phyloP scores from a whole-genome alignment of 257 asterid species.

The Petunia axillaris region DNA sequence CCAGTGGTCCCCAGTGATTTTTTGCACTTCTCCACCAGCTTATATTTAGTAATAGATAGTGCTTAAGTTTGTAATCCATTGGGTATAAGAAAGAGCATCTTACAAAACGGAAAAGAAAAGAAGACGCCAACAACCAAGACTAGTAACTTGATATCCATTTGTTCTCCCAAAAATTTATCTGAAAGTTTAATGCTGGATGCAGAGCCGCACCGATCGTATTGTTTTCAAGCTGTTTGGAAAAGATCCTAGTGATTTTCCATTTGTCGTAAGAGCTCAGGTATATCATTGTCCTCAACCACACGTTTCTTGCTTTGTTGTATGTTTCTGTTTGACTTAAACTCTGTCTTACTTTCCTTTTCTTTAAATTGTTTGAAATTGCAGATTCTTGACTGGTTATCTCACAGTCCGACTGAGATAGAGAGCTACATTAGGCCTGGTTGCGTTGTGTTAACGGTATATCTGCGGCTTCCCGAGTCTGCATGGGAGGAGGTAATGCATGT shows the following conservation, averaged over 20 bases:
- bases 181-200: constrained; percentile 26
- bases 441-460: constrained; percentile 70
- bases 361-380: constrained; percentile 41
- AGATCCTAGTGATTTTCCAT: constrained; percentile 77
- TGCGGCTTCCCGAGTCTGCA: constrained; percentile 55
- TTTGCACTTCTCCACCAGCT: neutral
- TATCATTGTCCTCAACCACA: neutral
- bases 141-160: neutral
- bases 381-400: constrained; percentile 91
- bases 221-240: constrained; percentile 84
- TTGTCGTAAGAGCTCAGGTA: constrained; percentile 75
- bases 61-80: neutral
- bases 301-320: neutral
- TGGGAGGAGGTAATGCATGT: constrained; percentile 80
- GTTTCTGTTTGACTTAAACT: neutral
- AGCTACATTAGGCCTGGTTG: constrained; percentile 97
- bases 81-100: neutral
- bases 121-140: neutral
- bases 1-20: too few species aligned
- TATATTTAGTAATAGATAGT: neutral
- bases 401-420: constrained; percentile 87
- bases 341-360: constrained; percentile 27
- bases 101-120: neutral
- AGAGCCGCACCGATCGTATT: constrained; percentile 86
- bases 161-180: neutral